phyloP scores from a whole-genome alignment of 257 asterid species.

The Thymus mandschuricus region DNA sequence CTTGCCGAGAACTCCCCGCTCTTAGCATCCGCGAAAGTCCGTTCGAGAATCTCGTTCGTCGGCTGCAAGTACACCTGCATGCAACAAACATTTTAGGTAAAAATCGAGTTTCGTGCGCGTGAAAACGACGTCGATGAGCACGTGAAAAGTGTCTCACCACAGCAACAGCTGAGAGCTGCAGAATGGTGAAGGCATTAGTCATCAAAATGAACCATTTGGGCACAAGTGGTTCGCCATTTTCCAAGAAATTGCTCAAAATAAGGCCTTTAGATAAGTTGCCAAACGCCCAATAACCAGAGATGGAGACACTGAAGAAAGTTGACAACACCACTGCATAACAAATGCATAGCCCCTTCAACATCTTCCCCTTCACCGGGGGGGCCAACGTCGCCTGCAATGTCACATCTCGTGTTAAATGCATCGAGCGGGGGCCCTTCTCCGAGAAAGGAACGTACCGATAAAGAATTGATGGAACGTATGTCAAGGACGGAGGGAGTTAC shows the following conservation, averaged over 20 bases:
- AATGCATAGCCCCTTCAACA: constrained; percentile 83
- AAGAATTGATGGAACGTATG: no score
- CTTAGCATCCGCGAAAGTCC: constrained; percentile 62
- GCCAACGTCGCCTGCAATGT: constrained; percentile 68
- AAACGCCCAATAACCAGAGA: constrained; percentile 95
- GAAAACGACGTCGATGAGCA: background rate
- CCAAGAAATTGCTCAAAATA: constrained; percentile 67
- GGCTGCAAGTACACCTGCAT: constrained; percentile 92
- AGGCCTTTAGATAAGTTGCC: constrained; percentile 66
- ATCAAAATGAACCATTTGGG: constrained; percentile 75
- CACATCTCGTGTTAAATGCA: background rate
- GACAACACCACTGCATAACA: constrained; percentile 61
- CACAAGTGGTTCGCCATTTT: constrained; percentile 53
- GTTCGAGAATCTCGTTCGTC: constrained; percentile 80
- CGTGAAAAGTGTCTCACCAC: constrained; percentile 49
- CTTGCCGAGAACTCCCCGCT: constrained; percentile 65
- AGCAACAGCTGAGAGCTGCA: constrained; percentile 90
- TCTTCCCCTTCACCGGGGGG: constrained; percentile 92
- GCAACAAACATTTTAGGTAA: background rate
- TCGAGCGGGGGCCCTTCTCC: no score
- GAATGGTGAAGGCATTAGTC: constrained; percentile 72
- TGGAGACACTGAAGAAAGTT: constrained; percentile 79
- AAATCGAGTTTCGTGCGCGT: background rate
- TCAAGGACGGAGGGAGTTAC: no score
- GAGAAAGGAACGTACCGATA: no score